Percentiles rank a stretch among this genome's conserved stretches.
Conservation (phyloP, 805 yeast species). For the Candida endomychidarum region DNA sequence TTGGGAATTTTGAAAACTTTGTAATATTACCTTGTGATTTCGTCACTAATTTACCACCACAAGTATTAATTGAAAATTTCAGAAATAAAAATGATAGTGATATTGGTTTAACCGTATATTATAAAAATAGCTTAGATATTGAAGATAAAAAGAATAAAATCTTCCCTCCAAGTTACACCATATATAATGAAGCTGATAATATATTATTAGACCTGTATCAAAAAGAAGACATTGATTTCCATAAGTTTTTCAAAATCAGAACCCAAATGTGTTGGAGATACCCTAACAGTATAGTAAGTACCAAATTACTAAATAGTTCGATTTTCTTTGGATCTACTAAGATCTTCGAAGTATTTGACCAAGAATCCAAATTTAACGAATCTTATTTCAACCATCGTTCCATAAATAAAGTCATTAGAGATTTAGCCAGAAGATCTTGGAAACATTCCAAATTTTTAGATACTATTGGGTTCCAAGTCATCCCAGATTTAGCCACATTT, state of each 20-base stretch:
- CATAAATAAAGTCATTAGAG: constrained; percentile 71
- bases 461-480: constrained; percentile 64
- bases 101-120: constrained; percentile 74
- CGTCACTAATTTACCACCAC: constrained; percentile 89
- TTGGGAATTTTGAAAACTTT: constrained; percentile 34
- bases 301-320: constrained; percentile 69
- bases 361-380: constrained; percentile 35
- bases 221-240: constrained; percentile 64
- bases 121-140: constrained; percentile 69
- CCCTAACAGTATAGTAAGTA: constrained; percentile 76
- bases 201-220: constrained; percentile 71
- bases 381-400: constrained; percentile 47
- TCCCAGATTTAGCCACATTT: constrained; percentile 71
- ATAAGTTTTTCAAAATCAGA: constrained; percentile 72
- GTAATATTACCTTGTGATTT: constrained; percentile 94
- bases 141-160: constrained; percentile 67
- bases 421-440: constrained; percentile 92
- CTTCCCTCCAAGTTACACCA: constrained; percentile 65
- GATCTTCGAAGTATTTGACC: constrained; percentile 51
- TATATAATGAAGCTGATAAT: constrained; percentile 54
- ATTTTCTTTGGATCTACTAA: constrained; percentile 49
- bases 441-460: constrained; percentile 60
- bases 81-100: constrained; percentile 68
- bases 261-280: constrained; percentile 88
- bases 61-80: constrained; percentile 78